Evolutionary conservation across 148 eudicot genomes (phyloP).

Genomic region (Rhododendron williamsianum): DNA sequence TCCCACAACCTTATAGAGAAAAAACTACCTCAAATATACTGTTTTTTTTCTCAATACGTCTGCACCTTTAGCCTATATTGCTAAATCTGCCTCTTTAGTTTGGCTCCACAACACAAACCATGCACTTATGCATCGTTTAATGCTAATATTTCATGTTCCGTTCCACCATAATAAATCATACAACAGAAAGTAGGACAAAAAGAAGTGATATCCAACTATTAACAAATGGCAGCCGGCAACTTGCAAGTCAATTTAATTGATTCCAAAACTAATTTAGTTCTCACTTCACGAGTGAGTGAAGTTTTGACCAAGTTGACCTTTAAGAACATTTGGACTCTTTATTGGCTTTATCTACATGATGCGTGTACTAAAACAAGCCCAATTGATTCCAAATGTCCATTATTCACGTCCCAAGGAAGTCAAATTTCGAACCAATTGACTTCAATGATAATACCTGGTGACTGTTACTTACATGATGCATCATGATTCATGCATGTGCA

Average conservation of each 20-base stretch:
- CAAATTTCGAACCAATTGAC: not conserved
- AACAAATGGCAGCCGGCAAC: not conserved
- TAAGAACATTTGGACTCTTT: not conserved
- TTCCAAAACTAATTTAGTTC: not conserved
- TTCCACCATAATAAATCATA: not conserved
- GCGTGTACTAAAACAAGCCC: not conserved
- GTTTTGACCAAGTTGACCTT: not conserved
- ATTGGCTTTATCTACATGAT: not conserved
- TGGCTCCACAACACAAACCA: not conserved
- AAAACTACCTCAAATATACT: not conserved
- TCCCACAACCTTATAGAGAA: not conserved
- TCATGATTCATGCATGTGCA: not conserved
- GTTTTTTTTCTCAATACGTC: not conserved
- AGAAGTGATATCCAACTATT: not conserved
- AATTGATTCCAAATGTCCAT: not conserved
- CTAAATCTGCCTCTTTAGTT: not conserved
- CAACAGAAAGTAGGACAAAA: not conserved
- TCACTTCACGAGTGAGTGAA: not conserved
- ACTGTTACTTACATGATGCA: constrained; percentile 2
- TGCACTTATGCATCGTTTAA: not conserved
- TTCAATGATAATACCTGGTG: not conserved
- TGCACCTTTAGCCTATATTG: not conserved
- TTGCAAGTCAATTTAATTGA: not conserved
- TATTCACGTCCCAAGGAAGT: not conserved
- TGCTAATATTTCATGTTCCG: not conserved